These are phyloP conservation scores for Alternaria sp. DNA, from an alignment of 2,329 filamentous ascomycete genomes.

Conservation along the genomic window DNA sequence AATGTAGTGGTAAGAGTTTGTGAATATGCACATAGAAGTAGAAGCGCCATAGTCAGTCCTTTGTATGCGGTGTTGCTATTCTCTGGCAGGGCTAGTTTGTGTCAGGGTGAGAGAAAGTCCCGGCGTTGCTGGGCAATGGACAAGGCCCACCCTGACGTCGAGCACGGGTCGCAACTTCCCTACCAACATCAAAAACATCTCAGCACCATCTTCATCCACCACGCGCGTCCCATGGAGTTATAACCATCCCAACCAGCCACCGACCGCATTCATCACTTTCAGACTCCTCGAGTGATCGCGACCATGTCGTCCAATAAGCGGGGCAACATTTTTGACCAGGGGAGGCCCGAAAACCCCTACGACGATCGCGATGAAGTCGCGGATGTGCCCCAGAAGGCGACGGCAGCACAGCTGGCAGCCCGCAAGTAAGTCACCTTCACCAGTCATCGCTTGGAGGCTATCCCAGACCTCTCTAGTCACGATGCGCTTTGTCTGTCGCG, in stretches of 20 bases:
- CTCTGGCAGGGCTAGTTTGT: background rate
- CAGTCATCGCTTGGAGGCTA: background rate
- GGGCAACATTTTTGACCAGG: slow-evolving; percentile 35
- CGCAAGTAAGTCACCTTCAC: slow-evolving; percentile 58
- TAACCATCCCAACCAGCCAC: slow-evolving; percentile 3
- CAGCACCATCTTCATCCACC: slow-evolving; percentile 3
- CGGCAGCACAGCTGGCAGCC: slow-evolving; percentile 60
- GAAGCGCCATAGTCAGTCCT: background rate
- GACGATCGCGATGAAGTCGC: slow-evolving; percentile 44
- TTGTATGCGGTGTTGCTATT: background rate
- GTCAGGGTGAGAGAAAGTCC: background rate
- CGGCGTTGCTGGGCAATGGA: slow-evolving; percentile 12
- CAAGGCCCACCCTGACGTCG: slow-evolving; percentile 15
- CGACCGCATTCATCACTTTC: slow-evolving; percentile 13
- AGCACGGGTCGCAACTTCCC: slow-evolving; percentile 15
- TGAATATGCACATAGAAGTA: background rate
- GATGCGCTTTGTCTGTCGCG: slow-evolving; percentile 11
- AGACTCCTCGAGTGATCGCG: slow-evolving; percentile 18
- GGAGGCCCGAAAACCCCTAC: slow-evolving; percentile 34
- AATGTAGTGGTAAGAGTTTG: background rate
- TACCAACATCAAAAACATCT: slow-evolving; percentile 16
- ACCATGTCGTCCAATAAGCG: slow-evolving; percentile 40
- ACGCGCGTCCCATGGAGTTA: slow-evolving; percentile 16
- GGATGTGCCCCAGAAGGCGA: slow-evolving; percentile 58
- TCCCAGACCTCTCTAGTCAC: background rate